Conservation (phyloP, 306 rosid genomes). For the Quercus engelmannii region DNA sequence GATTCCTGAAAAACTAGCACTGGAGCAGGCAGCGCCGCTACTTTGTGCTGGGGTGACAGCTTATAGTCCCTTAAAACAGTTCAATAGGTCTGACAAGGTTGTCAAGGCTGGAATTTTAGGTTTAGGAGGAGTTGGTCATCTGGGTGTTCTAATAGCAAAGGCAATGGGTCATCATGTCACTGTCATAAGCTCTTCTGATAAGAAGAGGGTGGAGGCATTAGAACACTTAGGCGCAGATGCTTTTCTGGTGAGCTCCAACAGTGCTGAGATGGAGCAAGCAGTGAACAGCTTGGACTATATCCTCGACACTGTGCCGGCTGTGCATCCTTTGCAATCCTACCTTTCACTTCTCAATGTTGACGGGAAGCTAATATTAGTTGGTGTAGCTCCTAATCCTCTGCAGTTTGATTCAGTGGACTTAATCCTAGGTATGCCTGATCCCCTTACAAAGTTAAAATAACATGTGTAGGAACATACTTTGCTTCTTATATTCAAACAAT, state of each 20-base stretch:
- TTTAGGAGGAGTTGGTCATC: conserved; percentile 43
- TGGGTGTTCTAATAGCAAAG: conserved; percentile 44
- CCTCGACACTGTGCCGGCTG: conserved; percentile 38
- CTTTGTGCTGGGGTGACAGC: conserved; percentile 54
- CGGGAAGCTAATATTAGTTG: conserved; percentile 41
- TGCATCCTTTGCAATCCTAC: conserved; percentile 28
- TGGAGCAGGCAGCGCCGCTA: conserved; percentile 44
- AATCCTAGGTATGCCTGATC: conserved; percentile 24
- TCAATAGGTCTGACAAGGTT: conserved; percentile 23
- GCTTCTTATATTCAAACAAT: too few species aligned
- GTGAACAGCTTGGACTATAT: conserved; percentile 35
- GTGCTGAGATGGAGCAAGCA: conserved; percentile 34
- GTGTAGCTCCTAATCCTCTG: conserved; percentile 32
- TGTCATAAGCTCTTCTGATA: conserved; percentile 53
- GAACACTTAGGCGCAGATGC: conserved; percentile 37
- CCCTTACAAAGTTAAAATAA: too few species aligned
- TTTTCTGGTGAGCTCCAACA: conserved; percentile 37
- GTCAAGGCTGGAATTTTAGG: conserved; percentile 44
- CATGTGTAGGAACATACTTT: too few species aligned
- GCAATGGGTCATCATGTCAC: conserved; percentile 53
- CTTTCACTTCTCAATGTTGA: conserved; percentile 37
- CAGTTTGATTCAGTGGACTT: conserved; percentile 30
- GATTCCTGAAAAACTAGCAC: conserved; percentile 44
- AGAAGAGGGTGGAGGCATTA: conserved; percentile 39
- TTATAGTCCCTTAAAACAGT: conserved; percentile 44